A percentile compares a stretch with the other conserved stretches of the same genome.
Evolutionary conservation across 1,139 yeast species (phyloP).

Genomic region (Protomyces gravidus): DNA sequence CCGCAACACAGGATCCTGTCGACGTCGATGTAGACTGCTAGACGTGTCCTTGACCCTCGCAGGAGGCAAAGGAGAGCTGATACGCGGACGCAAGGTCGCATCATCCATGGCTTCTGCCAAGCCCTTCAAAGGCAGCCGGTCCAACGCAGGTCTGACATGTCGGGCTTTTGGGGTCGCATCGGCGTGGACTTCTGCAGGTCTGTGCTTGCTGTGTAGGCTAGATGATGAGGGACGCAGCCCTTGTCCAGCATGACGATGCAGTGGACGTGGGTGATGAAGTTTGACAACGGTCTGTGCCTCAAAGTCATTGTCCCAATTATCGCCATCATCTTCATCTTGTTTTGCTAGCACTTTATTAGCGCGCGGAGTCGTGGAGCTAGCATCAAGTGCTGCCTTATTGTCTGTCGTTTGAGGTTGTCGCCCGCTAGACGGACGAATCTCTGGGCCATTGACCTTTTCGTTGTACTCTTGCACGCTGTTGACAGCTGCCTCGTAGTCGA

Average conservation of each 20-base stretch:
- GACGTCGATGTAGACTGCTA: not conserved
- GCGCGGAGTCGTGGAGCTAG: not conserved
- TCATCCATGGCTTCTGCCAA: not conserved
- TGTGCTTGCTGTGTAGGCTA: not conserved
- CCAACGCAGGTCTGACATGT: not conserved
- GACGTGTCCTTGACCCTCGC: not conserved
- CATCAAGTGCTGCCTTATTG: not conserved
- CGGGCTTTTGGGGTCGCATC: not conserved
- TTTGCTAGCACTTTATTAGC: not conserved
- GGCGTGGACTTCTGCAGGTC: not conserved
- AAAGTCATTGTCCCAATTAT: conserved; percentile 34
- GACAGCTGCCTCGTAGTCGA: conserved; percentile 39
- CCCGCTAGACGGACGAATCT: conserved; percentile 1
- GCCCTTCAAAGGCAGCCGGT: not conserved
- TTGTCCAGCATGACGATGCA: too few relatives aligned
- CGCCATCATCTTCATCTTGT: conserved; percentile 15
- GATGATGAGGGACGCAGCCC: not conserved
- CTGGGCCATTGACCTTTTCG: conserved; percentile 31
- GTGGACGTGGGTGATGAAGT: not conserved
- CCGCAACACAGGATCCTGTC: not conserved
- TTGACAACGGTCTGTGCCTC: conserved; percentile 15
- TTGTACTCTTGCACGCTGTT: conserved; percentile 40
- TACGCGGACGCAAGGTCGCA: not conserved
- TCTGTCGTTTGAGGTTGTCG: not conserved
- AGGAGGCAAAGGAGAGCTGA: not conserved